phyloP scores from a whole-genome alignment of 495 filamentous ascomycete species.

The Aspergillus haitiensis region DNA sequence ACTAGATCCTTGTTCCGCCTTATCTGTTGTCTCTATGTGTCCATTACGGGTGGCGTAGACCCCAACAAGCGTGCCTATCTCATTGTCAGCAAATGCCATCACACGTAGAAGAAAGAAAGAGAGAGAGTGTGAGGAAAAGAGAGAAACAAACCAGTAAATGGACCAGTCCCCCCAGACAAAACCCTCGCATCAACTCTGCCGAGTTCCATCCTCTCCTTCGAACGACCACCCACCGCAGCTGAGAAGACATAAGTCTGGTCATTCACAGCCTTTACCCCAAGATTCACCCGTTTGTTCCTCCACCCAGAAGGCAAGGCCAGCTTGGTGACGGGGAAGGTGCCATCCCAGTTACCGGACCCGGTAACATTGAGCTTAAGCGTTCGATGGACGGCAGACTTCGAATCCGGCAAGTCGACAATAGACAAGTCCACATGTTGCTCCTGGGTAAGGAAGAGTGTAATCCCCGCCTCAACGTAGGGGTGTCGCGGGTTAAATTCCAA shows the following conservation, averaged over 20 bases:
- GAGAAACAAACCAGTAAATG: constrained; percentile 21
- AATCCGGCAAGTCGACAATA: constrained; percentile 11
- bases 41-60: constrained; percentile 17
- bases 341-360: constrained; percentile 17
- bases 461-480: constrained; percentile 22
- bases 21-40: not conserved
- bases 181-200: constrained; percentile 16
- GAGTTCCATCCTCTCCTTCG: constrained; percentile 2
- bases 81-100: not conserved
- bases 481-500: constrained; percentile 7
- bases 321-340: not conserved
- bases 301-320: constrained; percentile 9
- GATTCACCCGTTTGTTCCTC: constrained; percentile 2
- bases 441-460: constrained; percentile 27
- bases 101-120: not conserved
- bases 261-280: constrained; percentile 16
- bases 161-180: constrained; percentile 21
- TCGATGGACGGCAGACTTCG: not conserved
- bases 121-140: not conserved
- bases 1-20: constrained; percentile 7
- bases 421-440: constrained; percentile 27
- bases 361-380: not conserved
- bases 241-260: constrained; percentile 20
- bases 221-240: not conserved
- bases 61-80: constrained; percentile 19